Base-by-base conservation (phyloP, 1,284 basidiomycete genomes). In the Butyriboletus appendiculatus region DNA sequence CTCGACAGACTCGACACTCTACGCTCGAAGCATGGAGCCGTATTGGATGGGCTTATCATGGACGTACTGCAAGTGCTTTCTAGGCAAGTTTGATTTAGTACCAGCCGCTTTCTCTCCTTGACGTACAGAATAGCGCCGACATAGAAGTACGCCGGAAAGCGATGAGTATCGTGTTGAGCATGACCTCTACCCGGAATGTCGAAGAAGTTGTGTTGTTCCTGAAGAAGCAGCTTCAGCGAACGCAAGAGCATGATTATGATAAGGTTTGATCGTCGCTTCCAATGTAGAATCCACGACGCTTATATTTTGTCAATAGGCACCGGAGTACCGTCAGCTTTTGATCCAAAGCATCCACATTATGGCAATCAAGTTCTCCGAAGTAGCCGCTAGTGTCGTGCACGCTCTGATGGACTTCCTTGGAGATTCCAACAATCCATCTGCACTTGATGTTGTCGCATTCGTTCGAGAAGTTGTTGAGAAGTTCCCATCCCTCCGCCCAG, bases 361-460 rank as follows among this genome's bases (percentile, higher is more conserved):
- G 65, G 96, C 96, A 9, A 90, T 98, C 80, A 92, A 90, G 66
- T 98, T 98, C 79, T 95, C 94, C n/a, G 96, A 99, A 72, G 93
- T 99, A 15, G 96, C 96, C 4, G 92, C 92, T 5, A 95, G 90
- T 61, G 96, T 99, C 45, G 95, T 99, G 0, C 92, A 96, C 63
- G 96, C 96, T 4, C 81, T 99, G 50, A 97, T 99, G 94, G 95
- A 98, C 68, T 99, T 99, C 85, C 82, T 99, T 37, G 94, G 95
- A 30, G 96, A 99, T 75, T 89, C 93, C 6, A 96, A 89, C 76
- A 98, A 97, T 76, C 91, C 95, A 1, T 94, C 93, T 10, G 95
- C 96, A 0, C 82, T 98, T 40, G 96, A 98, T 66, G 96, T 98
- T 44, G 95, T 98, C 53, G 82, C 95, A 2, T 98, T 98, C 69